Conservation (phyloP, 2,329 filamentous ascomycete genomes). For the Aureobasidium sp. region DNA sequence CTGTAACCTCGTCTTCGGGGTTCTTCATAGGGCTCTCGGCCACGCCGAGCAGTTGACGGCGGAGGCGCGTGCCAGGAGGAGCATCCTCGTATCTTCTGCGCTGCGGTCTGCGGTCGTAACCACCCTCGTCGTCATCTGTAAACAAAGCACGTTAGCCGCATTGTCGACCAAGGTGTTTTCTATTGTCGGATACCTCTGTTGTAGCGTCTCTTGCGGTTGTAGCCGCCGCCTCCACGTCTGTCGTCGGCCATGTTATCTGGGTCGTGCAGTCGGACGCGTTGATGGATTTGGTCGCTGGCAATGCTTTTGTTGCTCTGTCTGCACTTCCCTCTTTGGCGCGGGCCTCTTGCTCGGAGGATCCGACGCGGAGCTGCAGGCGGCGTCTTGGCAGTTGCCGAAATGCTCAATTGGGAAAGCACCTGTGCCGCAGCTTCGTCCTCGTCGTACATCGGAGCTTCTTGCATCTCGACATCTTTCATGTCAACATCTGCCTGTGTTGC, state of each 20-base stretch:
- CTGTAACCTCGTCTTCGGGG: constrained; percentile 70
- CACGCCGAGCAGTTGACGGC: constrained; percentile 70
- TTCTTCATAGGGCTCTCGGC: constrained; percentile 69
- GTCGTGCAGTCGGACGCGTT: not conserved
- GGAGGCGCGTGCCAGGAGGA: constrained; percentile 55
- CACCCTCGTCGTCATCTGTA: constrained; percentile 68
- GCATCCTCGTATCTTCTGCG: constrained; percentile 70
- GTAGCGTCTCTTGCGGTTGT: constrained; percentile 69
- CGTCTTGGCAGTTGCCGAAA: not conserved
- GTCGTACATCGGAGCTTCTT: not conserved
- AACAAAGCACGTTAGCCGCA: constrained; percentile 9
- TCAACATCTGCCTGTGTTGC: not conserved
- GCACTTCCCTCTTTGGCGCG: not conserved
- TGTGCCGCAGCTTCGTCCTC: not conserved
- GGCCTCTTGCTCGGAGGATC: not conserved
- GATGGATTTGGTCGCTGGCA: not conserved
- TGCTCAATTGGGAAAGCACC: not conserved
- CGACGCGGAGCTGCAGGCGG: not conserved
- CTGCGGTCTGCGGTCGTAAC: constrained; percentile 65
- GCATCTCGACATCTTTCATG: constrained; percentile 6
- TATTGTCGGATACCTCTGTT: constrained; percentile 53
- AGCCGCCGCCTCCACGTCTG: constrained; percentile 36
- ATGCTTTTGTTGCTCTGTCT: not conserved
- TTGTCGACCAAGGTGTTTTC: constrained; percentile 20
- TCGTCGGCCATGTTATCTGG: constrained; percentile 26